phyloP scores from a whole-genome alignment of 1,139 yeast species.

The Candida tetrigidarum region DNA sequence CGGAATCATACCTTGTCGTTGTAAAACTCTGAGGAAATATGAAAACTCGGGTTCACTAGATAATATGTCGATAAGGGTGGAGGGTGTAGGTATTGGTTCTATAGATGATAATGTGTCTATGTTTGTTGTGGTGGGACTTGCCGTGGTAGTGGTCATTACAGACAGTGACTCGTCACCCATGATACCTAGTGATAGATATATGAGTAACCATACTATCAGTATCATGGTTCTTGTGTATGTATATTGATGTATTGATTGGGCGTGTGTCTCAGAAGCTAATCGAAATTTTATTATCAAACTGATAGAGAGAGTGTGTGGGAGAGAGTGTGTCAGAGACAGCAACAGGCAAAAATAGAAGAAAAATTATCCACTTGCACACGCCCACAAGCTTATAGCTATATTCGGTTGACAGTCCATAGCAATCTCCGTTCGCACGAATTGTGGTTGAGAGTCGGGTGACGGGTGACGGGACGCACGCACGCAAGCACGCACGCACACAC shows the following conservation, averaged over 20 bases:
- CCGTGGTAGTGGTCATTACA: background rate
- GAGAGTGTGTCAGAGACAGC: no score
- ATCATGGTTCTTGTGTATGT: background rate
- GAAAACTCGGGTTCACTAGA: slow-evolving; percentile 79
- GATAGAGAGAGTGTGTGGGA: no score
- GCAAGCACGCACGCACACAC: no score
- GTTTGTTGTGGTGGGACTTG: slow-evolving; percentile 8
- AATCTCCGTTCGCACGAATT: no score
- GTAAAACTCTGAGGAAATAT: slow-evolving; percentile 65
- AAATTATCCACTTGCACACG: no score
- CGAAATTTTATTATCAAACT: no score
- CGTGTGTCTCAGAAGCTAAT: no score
- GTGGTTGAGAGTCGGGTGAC: no score
- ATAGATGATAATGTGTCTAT: background rate
- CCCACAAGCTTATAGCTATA: no score
- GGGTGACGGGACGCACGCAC: no score
- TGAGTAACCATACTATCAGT: background rate
- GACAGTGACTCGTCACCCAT: background rate
- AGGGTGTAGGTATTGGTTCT: slow-evolving; percentile 30
- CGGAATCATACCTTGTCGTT: slow-evolving; percentile 70
- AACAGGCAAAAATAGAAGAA: background rate
- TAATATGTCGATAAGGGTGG: slow-evolving; percentile 75
- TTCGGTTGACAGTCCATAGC: no score
- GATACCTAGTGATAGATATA: background rate
- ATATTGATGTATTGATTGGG: background rate